phyloP scores from a whole-genome alignment of 2,329 filamentous ascomycete genomes.

The Sordariomycetes sp. region DNA sequence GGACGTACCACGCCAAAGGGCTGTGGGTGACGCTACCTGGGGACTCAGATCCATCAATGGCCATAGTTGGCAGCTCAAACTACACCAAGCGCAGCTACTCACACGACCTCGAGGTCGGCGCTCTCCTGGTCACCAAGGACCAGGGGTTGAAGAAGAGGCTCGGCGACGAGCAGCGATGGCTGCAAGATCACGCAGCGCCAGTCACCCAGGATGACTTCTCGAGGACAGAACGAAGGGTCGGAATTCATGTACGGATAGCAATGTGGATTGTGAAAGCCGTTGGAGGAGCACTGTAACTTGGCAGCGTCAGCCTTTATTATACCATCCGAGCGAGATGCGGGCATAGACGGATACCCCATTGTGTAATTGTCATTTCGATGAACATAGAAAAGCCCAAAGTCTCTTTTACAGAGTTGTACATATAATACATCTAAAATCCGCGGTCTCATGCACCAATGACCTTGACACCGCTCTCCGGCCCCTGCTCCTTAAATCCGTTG shows the following conservation, averaged over 20 bases:
- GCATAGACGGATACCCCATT: constrained; percentile 3
- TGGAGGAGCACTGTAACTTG: constrained; percentile 76
- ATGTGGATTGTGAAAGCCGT: constrained; percentile 90
- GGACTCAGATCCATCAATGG: constrained; percentile 62
- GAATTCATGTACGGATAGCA: constrained; percentile 73
- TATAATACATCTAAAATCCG: constrained; percentile 2
- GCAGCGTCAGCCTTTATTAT: not conserved
- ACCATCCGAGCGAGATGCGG: not conserved
- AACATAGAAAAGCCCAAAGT: constrained; percentile 1
- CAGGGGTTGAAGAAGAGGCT: constrained; percentile 60
- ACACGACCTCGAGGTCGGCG: constrained; percentile 84
- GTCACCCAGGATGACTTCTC: constrained; percentile 73
- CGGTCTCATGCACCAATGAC: constrained; percentile 16
- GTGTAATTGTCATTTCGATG: not conserved
- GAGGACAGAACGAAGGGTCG: constrained; percentile 72
- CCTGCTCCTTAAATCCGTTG: constrained; percentile 24
- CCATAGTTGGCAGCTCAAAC: constrained; percentile 83
- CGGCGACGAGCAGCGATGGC: constrained; percentile 70
- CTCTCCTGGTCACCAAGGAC: constrained; percentile 75
- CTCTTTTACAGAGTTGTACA: constrained; percentile 6
- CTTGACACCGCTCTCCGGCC: constrained; percentile 27
- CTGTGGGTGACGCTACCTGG: constrained; percentile 75
- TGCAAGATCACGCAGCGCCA: constrained; percentile 63
- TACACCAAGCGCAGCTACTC: constrained; percentile 93
- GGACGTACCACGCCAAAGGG: constrained; percentile 98